Base-by-base conservation (phyloP, 805 yeast species). In the Sungouiozyma intestinalis region DNA sequence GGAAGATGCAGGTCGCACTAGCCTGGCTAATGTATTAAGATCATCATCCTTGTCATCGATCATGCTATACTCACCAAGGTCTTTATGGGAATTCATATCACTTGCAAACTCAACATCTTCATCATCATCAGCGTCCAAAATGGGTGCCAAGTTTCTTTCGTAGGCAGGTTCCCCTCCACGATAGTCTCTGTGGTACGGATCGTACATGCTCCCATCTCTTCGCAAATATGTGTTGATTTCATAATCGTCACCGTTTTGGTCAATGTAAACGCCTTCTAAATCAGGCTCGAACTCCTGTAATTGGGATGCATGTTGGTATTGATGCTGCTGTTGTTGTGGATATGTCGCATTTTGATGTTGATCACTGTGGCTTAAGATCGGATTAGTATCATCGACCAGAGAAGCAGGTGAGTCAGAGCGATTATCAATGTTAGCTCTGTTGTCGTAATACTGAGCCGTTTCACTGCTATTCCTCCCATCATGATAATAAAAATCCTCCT, bases 181-280 rank as follows among this genome's bases (percentile, higher is more conserved):
- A 17, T 40, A 42, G 18, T 42, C 37, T 15, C 42, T 38, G 21
- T 41, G 46, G 41, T 60, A 62, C 8, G 66, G 66, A 45, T 62
- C 61, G 3, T 58, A 58, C 62, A 62, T 60, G 24, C 59, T 60
- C 33, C 64, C 65, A 36, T 60, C 49, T 37, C 52, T 57, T 36
- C 55, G 60, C 21, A 61, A 35, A 43, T 55, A 62, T 7, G 66
- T 56, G 39, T 57, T 57, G 33, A 62, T 57, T 41, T 55, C 60
- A 39, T 62, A 62, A 35, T 62, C 64, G 40, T 62, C 64, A 32
- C 66, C 66, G 35, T 48, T 51, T 34, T 55, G 62, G 41, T 60
- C 65, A 8, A 59, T 49, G 41, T 53, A 57, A 16, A 45, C 48
- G 14, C 41, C 48, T 42, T 59, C 65, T 1, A 50, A 48, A 44